Evolutionary conservation across 148 eudicot genomes (phyloP).

Genomic region (Chenopodium suecicum): DNA sequence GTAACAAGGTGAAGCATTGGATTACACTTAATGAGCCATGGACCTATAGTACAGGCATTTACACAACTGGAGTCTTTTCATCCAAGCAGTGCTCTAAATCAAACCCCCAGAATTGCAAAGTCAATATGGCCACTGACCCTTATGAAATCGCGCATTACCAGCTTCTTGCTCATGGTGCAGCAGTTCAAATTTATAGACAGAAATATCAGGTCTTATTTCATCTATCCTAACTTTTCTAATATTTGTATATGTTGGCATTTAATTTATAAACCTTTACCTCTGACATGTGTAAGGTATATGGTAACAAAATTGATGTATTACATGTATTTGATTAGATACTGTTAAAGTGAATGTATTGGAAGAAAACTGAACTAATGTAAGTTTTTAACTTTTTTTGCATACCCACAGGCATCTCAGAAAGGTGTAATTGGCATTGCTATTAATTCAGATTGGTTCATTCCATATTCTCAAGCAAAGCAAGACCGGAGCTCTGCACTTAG

Average conservation of each 20-base stretch:
- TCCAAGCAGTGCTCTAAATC: constrained; percentile 42
- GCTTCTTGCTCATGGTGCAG: constrained; percentile 56
- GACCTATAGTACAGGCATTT: constrained; percentile 15
- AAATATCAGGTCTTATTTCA: constrained; percentile 41
- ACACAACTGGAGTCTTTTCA: constrained; percentile 28
- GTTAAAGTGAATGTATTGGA: neutral
- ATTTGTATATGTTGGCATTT: too few relatives aligned
- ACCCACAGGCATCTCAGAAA: constrained; percentile 39
- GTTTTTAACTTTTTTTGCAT: neutral
- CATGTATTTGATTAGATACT: neutral
- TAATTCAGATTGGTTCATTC: constrained; percentile 44
- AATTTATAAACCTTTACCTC: too few relatives aligned
- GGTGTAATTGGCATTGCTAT: constrained; percentile 55
- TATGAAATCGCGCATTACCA: constrained; percentile 45
- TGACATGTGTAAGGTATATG: neutral
- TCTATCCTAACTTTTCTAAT: neutral
- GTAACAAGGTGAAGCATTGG: constrained; percentile 58
- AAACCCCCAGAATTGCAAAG: constrained; percentile 22
- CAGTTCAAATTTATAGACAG: constrained; percentile 37
- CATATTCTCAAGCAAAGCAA: constrained; percentile 28
- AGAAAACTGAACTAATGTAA: neutral
- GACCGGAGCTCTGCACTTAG: constrained; percentile 34
- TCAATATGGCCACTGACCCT: constrained; percentile 41
- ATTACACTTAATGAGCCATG: constrained; percentile 57
- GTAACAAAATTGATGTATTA: neutral